phyloP scores from a whole-genome alignment of 2,329 filamentous ascomycete species.

The Fusarium sp. region DNA sequence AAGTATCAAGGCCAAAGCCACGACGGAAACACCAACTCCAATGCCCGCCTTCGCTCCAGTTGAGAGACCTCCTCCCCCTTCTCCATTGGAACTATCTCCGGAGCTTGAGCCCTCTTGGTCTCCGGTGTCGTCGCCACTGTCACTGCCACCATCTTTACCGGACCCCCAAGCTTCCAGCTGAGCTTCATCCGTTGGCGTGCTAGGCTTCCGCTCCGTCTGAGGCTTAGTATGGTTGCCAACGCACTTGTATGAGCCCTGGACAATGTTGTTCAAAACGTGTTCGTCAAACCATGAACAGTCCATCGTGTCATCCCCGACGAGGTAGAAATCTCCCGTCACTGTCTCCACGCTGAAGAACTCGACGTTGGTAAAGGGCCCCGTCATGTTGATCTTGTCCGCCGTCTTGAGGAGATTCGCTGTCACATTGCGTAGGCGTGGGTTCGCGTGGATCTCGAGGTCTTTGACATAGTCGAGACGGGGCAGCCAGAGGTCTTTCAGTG shows the following conservation, averaged over 20 bases:
- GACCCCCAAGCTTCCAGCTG: neutral
- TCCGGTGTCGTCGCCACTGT: neutral
- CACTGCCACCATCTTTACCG: neutral
- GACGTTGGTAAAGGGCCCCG: neutral
- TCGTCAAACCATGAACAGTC: neutral
- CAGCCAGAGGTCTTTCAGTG: neutral
- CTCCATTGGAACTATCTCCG: neutral
- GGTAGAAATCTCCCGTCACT: neutral
- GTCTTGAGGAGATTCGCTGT: neutral
- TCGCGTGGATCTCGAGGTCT: neutral
- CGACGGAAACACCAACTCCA: neutral
- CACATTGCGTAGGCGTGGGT: neutral
- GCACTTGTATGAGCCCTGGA: neutral
- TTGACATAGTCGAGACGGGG: neutral
- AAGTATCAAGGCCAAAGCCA: neutral
- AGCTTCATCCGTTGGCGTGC: neutral
- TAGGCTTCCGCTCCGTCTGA: neutral
- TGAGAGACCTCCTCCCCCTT: neutral
- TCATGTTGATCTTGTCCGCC: neutral
- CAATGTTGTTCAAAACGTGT: neutral
- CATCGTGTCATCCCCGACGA: neutral
- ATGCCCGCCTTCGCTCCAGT: neutral
- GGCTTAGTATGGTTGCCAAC: neutral
- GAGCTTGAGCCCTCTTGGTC: neutral
- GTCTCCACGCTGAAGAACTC: neutral